phyloP scores from a whole-genome alignment of 2,329 filamentous ascomycete genomes.

The Diaporthe amygdali region DNA sequence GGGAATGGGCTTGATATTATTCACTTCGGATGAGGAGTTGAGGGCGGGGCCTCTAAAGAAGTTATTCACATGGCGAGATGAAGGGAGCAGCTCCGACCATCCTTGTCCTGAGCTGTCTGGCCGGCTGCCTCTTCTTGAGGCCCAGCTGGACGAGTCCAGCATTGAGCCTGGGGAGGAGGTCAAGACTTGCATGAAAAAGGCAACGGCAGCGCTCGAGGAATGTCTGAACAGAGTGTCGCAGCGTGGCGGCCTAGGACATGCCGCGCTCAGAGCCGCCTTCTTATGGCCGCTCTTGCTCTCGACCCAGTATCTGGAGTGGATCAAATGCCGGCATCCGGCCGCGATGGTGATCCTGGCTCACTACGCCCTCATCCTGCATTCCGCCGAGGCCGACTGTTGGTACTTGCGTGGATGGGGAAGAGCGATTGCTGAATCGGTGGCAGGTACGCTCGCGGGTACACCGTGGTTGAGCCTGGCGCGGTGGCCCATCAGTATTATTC shows the following conservation, averaged over 20 bases:
- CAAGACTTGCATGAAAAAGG: neutral
- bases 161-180: neutral
- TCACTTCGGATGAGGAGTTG: conserved; percentile 23
- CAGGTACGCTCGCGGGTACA: neutral
- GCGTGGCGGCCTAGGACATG: neutral
- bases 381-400: neutral
- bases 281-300: neutral
- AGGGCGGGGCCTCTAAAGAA: conserved; percentile 25
- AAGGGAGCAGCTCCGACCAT: neutral
- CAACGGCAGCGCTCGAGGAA: neutral
- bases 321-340: neutral
- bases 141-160: neutral
- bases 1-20: conserved; percentile 28
- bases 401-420: neutral
- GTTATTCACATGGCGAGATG: conserved; percentile 22
- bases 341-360: neutral
- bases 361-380: neutral
- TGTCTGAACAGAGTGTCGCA: neutral
- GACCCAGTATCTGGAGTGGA: neutral
- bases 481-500: neutral
- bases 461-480: neutral
- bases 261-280: neutral
- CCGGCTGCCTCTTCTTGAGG: neutral
- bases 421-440: neutral
- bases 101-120: neutral